Conservation (phyloP, 1,284 basidiomycete genomes). For the Ganoderma multipileum region DNA sequence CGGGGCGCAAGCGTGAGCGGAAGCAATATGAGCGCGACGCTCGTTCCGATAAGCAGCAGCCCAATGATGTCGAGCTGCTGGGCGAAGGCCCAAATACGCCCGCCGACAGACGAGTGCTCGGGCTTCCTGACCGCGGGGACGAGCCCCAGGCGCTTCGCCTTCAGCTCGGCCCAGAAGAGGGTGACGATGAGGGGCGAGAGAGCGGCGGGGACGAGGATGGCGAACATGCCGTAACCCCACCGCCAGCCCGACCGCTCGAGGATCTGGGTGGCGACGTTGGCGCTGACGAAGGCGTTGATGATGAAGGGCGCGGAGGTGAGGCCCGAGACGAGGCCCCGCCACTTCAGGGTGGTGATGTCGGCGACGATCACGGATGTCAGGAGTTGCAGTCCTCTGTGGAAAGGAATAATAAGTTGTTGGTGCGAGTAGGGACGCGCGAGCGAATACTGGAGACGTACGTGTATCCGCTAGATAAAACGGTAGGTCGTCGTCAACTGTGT, state of each 20-base stretch:
- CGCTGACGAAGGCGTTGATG: constrained; percentile 72
- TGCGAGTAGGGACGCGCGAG: not conserved
- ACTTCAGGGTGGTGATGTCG: constrained; percentile 81
- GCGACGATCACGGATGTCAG: constrained; percentile 81
- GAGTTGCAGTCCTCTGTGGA: constrained; percentile 65
- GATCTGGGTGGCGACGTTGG: constrained; percentile 68
- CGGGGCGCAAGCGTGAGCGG: constrained; percentile 60
- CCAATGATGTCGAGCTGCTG: constrained; percentile 68
- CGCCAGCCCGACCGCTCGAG: constrained; percentile 70
- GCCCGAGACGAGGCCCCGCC: constrained; percentile 76
- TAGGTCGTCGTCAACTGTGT: not conserved
- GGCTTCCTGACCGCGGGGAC: constrained; percentile 32
- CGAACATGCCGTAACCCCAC: constrained; percentile 83
- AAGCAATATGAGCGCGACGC: constrained; percentile 61
- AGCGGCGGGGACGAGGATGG: constrained; percentile 61
- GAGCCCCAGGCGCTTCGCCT: constrained; percentile 60
- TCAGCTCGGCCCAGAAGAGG: constrained; percentile 75
- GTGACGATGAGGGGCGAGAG: constrained; percentile 67
- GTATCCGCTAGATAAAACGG: constrained; percentile 50
- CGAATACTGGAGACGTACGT: constrained; percentile 45
- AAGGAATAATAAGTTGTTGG: too few relatives aligned
- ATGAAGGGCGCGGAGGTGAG: constrained; percentile 74
- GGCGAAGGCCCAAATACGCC: constrained; percentile 41
- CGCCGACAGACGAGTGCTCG: constrained; percentile 8
- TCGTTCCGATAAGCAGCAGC: constrained; percentile 60